A percentile compares a stretch with the other conserved stretches of the same genome.
phyloP scores from a whole-genome alignment of 345 rosid species.

The Bruguiera sexangula region DNA sequence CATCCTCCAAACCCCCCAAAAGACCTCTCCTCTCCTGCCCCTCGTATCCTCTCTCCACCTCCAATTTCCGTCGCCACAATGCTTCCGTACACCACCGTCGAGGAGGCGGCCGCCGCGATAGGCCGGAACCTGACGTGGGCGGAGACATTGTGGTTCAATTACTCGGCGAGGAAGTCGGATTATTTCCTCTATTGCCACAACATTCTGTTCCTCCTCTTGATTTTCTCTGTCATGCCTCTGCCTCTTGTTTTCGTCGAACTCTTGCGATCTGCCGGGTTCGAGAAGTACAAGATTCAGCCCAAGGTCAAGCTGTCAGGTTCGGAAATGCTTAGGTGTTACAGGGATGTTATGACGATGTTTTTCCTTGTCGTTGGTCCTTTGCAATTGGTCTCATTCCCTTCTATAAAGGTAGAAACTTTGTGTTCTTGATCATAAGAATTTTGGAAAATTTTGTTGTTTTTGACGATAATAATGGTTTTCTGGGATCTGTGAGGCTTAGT shows the following conservation, averaged over 20 bases:
- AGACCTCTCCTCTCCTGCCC: neutral
- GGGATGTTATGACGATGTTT: conserved; percentile 72
- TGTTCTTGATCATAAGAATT: neutral
- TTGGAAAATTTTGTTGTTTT: neutral
- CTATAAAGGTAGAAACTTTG: conserved; percentile 51
- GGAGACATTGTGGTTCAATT: conserved; percentile 78
- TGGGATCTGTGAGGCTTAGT: neutral
- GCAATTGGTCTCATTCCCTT: conserved; percentile 79
- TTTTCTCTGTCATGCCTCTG: conserved; percentile 69
- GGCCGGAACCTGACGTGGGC: conserved; percentile 70
- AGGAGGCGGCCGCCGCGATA: conserved; percentile 58
- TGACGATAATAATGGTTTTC: neutral
- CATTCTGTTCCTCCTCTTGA: conserved; percentile 60
- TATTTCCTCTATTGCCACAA: conserved; percentile 83
- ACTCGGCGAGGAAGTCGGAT: conserved; percentile 78
- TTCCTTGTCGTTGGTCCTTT: conserved; percentile 76
- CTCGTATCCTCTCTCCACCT: neutral
- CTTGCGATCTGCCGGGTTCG: conserved; percentile 47
- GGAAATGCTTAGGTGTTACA: conserved; percentile 70
- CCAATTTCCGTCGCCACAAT: conserved; percentile 32
- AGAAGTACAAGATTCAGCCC: conserved; percentile 80
- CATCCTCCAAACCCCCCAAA: too few relatives aligned
- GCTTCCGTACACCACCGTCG: conserved; percentile 66
- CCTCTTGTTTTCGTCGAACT: conserved; percentile 56
- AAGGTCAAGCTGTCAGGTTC: conserved; percentile 54